Percentiles rank a stretch among this genome's conserved stretches.
Conservation (phyloP, 2,329 filamentous ascomycete species). For the Helminthosporium solani region DNA sequence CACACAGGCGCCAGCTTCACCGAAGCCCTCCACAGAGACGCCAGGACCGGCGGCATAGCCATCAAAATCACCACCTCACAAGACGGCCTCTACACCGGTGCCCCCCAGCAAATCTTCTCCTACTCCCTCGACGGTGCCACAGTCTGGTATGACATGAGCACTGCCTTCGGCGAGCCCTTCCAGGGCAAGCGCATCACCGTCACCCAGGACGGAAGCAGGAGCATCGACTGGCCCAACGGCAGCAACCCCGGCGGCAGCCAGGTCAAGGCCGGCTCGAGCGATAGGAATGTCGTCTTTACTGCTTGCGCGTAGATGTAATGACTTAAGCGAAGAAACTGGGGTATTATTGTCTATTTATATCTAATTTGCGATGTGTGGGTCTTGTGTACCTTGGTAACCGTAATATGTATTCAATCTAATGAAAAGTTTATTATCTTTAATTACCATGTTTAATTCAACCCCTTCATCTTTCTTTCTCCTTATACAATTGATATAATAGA, state of each 20-base stretch:
- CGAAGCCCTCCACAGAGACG: constrained; percentile 23
- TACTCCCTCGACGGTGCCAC: constrained; percentile 26
- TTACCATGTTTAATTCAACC: too few species aligned
- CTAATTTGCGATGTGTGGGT: too few species aligned
- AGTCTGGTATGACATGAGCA: constrained; percentile 32
- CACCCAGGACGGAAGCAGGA: constrained; percentile 16
- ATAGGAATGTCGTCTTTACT: constrained; percentile 29
- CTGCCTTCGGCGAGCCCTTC: constrained; percentile 31
- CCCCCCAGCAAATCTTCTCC: constrained; percentile 27
- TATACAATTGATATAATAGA: too few species aligned
- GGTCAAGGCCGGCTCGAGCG: constrained; percentile 17
- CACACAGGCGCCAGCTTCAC: constrained; percentile 18
- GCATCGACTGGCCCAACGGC: constrained; percentile 29
- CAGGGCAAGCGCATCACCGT: constrained; percentile 25
- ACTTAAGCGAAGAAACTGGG: background rate
- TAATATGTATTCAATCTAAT: too few species aligned
- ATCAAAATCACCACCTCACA: constrained; percentile 30
- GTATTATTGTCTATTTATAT: background rate
- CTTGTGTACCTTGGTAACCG: too few species aligned
- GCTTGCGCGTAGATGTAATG: constrained; percentile 6
- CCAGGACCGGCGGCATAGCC: constrained; percentile 28
- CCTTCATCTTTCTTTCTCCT: too few species aligned
- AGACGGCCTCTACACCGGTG: constrained; percentile 25
- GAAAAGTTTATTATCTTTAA: too few species aligned
- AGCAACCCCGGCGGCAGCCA: constrained; percentile 22